Percentiles rank a stretch among this genome's conserved stretches.
Conservation (phyloP, 176 grass and related monocot species). For the Phyllostachys edulis region DNA sequence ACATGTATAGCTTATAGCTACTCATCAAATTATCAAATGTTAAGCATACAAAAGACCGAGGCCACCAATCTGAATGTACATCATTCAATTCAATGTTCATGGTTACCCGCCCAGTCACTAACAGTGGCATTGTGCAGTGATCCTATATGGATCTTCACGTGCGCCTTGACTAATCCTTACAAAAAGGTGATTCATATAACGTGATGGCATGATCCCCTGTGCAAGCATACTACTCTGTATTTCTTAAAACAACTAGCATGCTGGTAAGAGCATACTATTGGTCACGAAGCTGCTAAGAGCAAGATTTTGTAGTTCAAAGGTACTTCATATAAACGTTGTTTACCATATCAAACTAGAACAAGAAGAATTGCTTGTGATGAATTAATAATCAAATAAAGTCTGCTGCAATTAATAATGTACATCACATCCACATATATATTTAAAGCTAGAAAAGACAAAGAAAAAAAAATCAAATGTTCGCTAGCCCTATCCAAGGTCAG, state of each 20-base stretch:
- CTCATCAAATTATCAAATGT: not conserved
- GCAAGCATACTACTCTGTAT: not conserved
- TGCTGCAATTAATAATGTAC: conserved; percentile 30
- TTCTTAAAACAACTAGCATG: not conserved
- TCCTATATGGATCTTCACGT: not conserved
- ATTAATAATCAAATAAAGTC: conserved; percentile 25
- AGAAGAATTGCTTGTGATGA: conserved; percentile 13
- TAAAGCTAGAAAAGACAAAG: conserved; percentile 16
- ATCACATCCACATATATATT: conserved; percentile 25
- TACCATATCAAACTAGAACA: conserved; percentile 19
- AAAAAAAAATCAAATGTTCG: not conserved
- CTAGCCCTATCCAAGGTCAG: conserved; percentile 35
- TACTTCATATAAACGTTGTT: not conserved
- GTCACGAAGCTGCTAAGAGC: not conserved
- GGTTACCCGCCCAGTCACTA: not conserved
- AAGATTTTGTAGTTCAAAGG: not conserved
- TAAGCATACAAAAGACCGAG: conserved; percentile 33
- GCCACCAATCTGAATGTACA: conserved; percentile 10
- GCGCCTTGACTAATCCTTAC: not conserved
- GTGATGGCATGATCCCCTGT: not conserved
- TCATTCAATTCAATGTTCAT: conserved; percentile 10
- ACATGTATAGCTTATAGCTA: conserved; percentile 34
- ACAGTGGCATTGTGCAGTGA: not conserved
- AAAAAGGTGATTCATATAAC: not conserved
- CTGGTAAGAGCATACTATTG: not conserved